Percentiles rank a stretch among this genome's conserved stretches.
Conservation (phyloP, 805 yeast genomes). For the Candida caryicola region DNA sequence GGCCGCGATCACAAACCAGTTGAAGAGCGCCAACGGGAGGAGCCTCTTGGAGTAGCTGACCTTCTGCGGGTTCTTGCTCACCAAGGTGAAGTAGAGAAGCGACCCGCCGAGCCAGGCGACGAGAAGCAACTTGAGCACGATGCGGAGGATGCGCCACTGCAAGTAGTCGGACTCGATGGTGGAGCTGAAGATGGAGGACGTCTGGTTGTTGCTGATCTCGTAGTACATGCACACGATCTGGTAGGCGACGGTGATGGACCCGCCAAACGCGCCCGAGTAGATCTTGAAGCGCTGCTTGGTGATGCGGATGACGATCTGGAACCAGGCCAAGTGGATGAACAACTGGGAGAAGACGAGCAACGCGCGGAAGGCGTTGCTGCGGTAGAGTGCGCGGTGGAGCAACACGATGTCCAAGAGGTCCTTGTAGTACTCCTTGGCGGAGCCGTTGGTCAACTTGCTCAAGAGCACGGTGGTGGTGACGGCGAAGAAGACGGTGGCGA, state of each 20-base stretch:
- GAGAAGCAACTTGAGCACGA: slow-evolving; percentile 25
- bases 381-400: slow-evolving; percentile 38
- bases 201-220: slow-evolving; percentile 9
- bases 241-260: slow-evolving; percentile 12
- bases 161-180: background rate
- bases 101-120: slow-evolving; percentile 30
- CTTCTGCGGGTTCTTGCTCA: slow-evolving; percentile 31
- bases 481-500: slow-evolving; percentile 59
- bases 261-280: slow-evolving; percentile 23
- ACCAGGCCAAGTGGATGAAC: slow-evolving; percentile 52
- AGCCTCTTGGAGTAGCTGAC: slow-evolving; percentile 47
- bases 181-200: slow-evolving; percentile 11
- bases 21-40: slow-evolving; percentile 48
- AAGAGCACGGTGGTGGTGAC: slow-evolving; percentile 53
- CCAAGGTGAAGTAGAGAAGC: slow-evolving; percentile 36
- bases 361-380: slow-evolving; percentile 34
- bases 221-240: slow-evolving; percentile 16
- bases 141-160: slow-evolving; percentile 27
- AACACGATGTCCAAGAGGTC: slow-evolving; percentile 53
- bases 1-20: slow-evolving; percentile 38
- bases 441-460: slow-evolving; percentile 41
- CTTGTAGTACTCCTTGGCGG: slow-evolving; percentile 47
- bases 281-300: slow-evolving; percentile 24
- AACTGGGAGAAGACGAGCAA: slow-evolving; percentile 41
- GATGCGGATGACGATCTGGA: slow-evolving; percentile 43